Base-by-base conservation (phyloP, 441 rosid species). In the Pelargonium citronellum region DNA sequence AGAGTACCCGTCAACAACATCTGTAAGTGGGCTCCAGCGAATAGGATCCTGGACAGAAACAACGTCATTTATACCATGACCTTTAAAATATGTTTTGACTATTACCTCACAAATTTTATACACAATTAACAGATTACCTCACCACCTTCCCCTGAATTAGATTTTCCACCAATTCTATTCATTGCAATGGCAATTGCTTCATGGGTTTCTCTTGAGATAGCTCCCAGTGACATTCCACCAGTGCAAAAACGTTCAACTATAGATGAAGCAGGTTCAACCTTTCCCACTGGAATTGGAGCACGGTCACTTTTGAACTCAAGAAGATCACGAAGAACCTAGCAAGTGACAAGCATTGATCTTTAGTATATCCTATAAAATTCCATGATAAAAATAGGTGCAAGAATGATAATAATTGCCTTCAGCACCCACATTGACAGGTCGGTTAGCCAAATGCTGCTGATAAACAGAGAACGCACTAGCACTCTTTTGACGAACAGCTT, bases 151-250 rank as follows among this genome's bases (percentile, higher is more conserved):
- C 98, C 98, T 3, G 99, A 92, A 85, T 95, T 95, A 68, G 98
- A 95, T 81, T 87, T 95, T 17, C 99, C 99, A 79, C 97, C 90
- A 67, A 95, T 43, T 76, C 98, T 92, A 78, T 95, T 95, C 99
- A 92, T 95, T 57, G 98, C 99, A 82, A 92, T 85, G 80, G 98
- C 98, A 84, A 95, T 95, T 37, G 98, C 98, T 85, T 95, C 99
- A 78, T 95, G 99, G 78, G 99, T 95, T 80, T 95, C 99, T 83
- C 99, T 91, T 69, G 99, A 95, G 70, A 95, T 95, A 75, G 99
- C 99, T 76, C 99, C 99, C 58, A 95, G 98, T 12, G 99, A 92
- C 98, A 95, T 95, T 70, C 98, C 99, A 69, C 98, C 99, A 57
- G 99, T 95, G 83, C 99, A 95, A 81, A 95, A 95, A 67, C 98